phyloP scores from a whole-genome alignment of 1,284 basidiomycete species.

The Heterobasidion occidentale region DNA sequence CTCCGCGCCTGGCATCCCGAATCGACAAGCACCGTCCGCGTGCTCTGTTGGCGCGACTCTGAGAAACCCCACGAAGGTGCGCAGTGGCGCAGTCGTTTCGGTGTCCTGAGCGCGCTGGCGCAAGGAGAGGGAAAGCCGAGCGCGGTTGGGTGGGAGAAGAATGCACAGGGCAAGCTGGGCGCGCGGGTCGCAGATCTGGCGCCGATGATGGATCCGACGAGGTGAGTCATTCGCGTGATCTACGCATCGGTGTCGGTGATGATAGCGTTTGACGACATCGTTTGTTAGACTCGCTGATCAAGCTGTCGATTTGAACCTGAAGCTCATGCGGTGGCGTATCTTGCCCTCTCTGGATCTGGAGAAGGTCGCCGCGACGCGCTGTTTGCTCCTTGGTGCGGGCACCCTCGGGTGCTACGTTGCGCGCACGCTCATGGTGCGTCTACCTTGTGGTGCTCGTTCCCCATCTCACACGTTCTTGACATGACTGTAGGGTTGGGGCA shows the following conservation, averaged over 20 bases:
- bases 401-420: conserved; percentile 97
- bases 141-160: conserved; percentile 95
- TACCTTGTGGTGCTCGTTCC: no score
- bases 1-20: conserved; percentile 52
- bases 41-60: conserved; percentile 71
- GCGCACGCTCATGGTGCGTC: conserved; percentile 73
- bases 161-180: conserved; percentile 74
- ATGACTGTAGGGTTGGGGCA: conserved; percentile 78
- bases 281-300: conserved; percentile 77
- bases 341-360: conserved; percentile 87
- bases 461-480: neutral
- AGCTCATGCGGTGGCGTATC: conserved; percentile 98
- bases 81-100: conserved; percentile 57
- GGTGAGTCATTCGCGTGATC: conserved; percentile 28
- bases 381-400: conserved; percentile 88
- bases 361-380: conserved; percentile 73
- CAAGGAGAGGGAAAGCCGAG: conserved; percentile 32
- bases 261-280: neutral
- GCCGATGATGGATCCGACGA: conserved; percentile 90
- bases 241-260: neutral
- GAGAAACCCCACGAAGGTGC: conserved; percentile 34
- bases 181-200: conserved; percentile 89
- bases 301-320: conserved; percentile 94
- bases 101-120: conserved; percentile 33
- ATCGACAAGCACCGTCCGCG: conserved; percentile 40